Evolutionary conservation across 1,284 basidiomycete species (phyloP), one percentile per base, ranked within the genome.

Genomic region (Leucocoprinus gongylophorus): DNA sequence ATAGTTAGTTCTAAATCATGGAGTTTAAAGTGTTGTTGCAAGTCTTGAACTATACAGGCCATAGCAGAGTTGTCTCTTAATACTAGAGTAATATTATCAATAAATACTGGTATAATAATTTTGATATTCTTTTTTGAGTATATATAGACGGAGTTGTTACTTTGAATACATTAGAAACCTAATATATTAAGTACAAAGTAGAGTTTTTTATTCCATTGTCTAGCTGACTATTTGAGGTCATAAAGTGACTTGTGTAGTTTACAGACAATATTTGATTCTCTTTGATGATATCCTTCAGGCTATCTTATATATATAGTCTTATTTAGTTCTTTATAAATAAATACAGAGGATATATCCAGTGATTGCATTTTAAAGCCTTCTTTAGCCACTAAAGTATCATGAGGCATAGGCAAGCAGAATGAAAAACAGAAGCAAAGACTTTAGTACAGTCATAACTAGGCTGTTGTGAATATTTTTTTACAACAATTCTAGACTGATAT

Each of bases 401-500:
- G 35, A 48, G 33, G 10, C 18, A 6, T 6, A 48, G 46, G 23
- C 35, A 35, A 6, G 46, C 46, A 48, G 46, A 35, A 39, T 32
- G 35, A 17, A 37, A 48, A 2, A 35, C 40, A 39, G 46, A 21
- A 28, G 46, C 46, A 39, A 48, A 48, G 26, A 48, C 46, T 18
- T 48, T 35, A 39, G 38, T 39, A 13, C 21, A 39, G 21, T 21
- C 38, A 39, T 39, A 39, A 21, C 38, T 43, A 51, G 41, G 43
- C 17, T 29, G 37, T 18, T 51, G 50, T 2, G 42, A 44, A 33
- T 35, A 51, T 1, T 43, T 43, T 39, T 46, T 29, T 15, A 23
- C 43, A 9, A 51, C 42, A n/a, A 51, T 21, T 8, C 50, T 13
- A 10, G 50, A 42, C 20, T 42, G 23, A 35, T 51, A 51, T 5